phyloP scores from a whole-genome alignment of 148 eudicot species.

The Silene uniflora region DNA sequence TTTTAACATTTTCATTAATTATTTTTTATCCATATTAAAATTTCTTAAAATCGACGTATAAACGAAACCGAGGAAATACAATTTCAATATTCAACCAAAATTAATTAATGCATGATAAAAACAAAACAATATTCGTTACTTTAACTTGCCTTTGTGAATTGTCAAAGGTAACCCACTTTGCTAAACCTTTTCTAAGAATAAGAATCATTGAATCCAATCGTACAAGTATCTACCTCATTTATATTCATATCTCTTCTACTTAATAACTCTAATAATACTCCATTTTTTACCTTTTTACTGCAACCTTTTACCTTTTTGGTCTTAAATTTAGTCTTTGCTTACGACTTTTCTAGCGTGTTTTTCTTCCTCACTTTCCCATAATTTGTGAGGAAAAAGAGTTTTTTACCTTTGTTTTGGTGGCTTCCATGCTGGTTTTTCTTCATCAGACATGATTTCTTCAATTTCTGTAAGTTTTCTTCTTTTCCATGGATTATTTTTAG shows the following conservation, averaged over 20 bases:
- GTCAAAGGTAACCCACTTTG: constrained; percentile 1
- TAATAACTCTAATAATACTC: background rate
- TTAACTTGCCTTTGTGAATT: constrained; percentile 1
- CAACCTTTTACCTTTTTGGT: constrained; percentile 8
- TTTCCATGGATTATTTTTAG: background rate
- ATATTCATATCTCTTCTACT: background rate
- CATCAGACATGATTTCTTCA: constrained; percentile 22
- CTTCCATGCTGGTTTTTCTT: constrained; percentile 2
- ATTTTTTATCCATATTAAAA: too few relatives aligned
- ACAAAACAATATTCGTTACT: constrained; percentile 18
- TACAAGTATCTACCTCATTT: background rate
- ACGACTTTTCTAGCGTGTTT: constrained; percentile 19
- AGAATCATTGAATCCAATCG: background rate
- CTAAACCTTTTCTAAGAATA: background rate
- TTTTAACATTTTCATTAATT: too few relatives aligned
- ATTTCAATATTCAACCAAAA: too few relatives aligned
- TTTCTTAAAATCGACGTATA: too few relatives aligned
- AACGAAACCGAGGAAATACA: too few relatives aligned
- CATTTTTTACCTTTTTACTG: background rate
- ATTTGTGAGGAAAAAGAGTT: background rate
- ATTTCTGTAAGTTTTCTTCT: constrained; percentile 21
- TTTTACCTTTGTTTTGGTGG: background rate
- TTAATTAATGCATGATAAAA: too few relatives aligned
- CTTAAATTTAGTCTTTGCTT: constrained; percentile 14
- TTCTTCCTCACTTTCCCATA: background rate